phyloP scores from a whole-genome alignment of 495 filamentous ascomycete species.

The Aspergillus sclerotiicarbonarius region DNA sequence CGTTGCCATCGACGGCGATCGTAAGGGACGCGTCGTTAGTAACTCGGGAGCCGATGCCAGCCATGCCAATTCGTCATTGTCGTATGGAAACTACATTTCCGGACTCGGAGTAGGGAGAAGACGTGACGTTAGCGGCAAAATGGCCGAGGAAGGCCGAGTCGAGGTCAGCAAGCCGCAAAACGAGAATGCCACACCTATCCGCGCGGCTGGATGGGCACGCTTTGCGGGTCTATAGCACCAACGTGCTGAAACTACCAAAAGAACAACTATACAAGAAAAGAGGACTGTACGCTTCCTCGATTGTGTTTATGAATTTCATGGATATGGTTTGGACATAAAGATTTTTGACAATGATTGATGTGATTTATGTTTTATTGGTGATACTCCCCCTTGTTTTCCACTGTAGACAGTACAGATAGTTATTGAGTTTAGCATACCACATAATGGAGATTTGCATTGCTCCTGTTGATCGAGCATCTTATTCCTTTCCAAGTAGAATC shows the following conservation, averaged over 20 bases:
- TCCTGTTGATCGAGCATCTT: too few relatives aligned
- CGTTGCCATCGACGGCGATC: slow-evolving; percentile 31
- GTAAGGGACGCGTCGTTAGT: slow-evolving; percentile 50
- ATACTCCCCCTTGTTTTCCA: slow-evolving; percentile 12
- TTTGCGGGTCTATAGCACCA: slow-evolving; percentile 40
- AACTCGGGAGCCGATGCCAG: slow-evolving; percentile 49
- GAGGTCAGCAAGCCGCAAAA: slow-evolving; percentile 23
- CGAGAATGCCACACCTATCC: slow-evolving; percentile 16
- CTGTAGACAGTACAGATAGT: slow-evolving; percentile 15
- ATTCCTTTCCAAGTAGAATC: too few relatives aligned
- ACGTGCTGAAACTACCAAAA: too few relatives aligned
- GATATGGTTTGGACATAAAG: slow-evolving; percentile 1
- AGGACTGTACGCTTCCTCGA: background rate
- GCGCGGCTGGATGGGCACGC: slow-evolving; percentile 48
- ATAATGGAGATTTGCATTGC: too few relatives aligned
- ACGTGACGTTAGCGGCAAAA: slow-evolving; percentile 78
- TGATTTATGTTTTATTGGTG: slow-evolving; percentile 6
- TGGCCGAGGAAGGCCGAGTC: slow-evolving; percentile 79
- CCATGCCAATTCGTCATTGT: slow-evolving; percentile 31
- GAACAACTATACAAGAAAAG: slow-evolving; percentile 1
- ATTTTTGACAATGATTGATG: slow-evolving; percentile 4
- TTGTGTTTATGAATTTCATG: background rate
- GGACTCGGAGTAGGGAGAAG: slow-evolving; percentile 45
- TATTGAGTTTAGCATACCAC: background rate
- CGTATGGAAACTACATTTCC: slow-evolving; percentile 60